These are phyloP conservation scores for Jackrogersella minutella DNA, from an alignment of 495 filamentous ascomycete species.

Conservation along the genomic window DNA sequence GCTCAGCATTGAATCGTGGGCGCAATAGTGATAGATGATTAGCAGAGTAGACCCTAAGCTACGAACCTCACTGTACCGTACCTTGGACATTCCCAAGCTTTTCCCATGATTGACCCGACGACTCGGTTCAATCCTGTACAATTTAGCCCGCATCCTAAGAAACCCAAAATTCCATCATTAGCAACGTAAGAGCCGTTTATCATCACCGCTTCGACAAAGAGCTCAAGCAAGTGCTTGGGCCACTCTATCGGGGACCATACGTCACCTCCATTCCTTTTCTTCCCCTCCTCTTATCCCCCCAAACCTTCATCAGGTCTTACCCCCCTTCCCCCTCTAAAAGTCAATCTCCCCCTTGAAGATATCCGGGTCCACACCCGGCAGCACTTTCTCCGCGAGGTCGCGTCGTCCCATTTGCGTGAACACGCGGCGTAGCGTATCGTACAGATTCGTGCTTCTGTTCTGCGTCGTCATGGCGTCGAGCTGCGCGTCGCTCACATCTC, in stretches of 20 bases:
- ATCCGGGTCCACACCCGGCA: slow-evolving; percentile 89
- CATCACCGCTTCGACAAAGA: too few species aligned
- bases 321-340: slow-evolving; percentile 46
- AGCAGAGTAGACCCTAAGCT: too few species aligned
- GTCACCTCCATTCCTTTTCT: background rate
- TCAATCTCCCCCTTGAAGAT: slow-evolving; percentile 74
- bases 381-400: slow-evolving; percentile 87
- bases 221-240: too few species aligned
- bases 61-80: too few species aligned
- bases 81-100: background rate
- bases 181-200: background rate
- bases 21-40: background rate
- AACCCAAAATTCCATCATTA: background rate
- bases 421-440: slow-evolving; percentile 90
- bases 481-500: slow-evolving; percentile 67
- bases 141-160: background rate
- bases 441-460: slow-evolving; percentile 95
- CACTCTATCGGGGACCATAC: too few species aligned
- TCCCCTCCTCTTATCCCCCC: background rate
- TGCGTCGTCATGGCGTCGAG: slow-evolving; percentile 84
- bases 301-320: background rate
- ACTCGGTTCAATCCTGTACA: background rate
- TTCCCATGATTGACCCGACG: background rate
- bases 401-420: slow-evolving; percentile 92
- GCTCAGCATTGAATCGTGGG: too few species aligned